Conservation (phyloP, 192 early-diverging fungal species). For the Thamnidium elegans region DNA sequence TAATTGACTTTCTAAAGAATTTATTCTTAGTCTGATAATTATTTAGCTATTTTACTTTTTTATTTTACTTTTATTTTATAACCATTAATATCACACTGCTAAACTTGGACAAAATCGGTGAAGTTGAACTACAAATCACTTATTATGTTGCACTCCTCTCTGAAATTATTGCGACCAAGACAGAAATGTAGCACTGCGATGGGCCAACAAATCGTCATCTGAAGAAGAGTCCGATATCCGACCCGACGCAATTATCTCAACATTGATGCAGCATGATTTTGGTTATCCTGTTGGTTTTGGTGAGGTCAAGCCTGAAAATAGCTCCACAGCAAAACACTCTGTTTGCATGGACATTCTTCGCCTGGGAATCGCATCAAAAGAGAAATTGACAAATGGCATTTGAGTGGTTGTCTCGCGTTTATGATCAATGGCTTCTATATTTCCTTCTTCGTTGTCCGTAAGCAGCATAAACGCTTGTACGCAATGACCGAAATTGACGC, state of each 20-base stretch:
- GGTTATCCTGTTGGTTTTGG: not conserved
- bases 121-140: constrained; percentile 6
- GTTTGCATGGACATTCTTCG: not conserved
- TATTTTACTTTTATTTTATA: too few species aligned
- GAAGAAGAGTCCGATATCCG: not conserved
- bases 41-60: too few species aligned
- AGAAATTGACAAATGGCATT: too few species aligned
- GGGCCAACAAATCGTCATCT: constrained; percentile 3
- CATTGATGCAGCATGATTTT: not conserved
- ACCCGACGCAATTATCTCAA: not conserved
- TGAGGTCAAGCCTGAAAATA: not conserved
- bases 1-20: too few species aligned
- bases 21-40: too few species aligned
- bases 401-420: too few species aligned
- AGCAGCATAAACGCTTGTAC: too few species aligned
- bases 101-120: not conserved
- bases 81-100: too few species aligned
- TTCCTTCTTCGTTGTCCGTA: too few species aligned
- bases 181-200: not conserved
- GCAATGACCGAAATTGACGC: too few species aligned
- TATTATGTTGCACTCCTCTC: constrained; percentile 5
- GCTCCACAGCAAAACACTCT: not conserved
- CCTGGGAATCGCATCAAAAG: not conserved
- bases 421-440: too few species aligned
- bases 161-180: not conserved